phyloP scores from a whole-genome alignment of 1,284 basidiomycete species.

The Microstroma glucosiphilum region DNA sequence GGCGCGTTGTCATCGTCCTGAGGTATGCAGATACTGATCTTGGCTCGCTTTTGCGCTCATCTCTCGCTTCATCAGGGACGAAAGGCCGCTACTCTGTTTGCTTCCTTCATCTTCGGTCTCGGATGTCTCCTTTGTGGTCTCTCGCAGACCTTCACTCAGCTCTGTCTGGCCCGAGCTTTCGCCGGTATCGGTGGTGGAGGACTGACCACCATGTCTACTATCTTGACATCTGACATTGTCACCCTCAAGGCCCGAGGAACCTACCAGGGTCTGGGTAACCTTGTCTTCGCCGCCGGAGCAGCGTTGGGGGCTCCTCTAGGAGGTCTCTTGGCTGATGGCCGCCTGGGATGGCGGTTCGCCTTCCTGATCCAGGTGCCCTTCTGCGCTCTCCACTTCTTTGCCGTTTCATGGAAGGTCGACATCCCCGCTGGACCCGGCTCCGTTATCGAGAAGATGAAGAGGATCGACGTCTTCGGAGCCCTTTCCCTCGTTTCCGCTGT shows the following conservation, averaged over 20 bases:
- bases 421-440: constrained; percentile 51
- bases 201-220: constrained; percentile 53
- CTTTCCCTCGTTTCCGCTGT: constrained; percentile 50
- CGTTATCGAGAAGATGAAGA: constrained; percentile 52
- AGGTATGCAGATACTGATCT: neutral
- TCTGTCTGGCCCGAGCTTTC: constrained; percentile 51
- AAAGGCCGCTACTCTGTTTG: constrained; percentile 46
- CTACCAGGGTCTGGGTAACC: constrained; percentile 51
- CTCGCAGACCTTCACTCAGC: constrained; percentile 42
- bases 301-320: constrained; percentile 47
- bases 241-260: constrained; percentile 53
- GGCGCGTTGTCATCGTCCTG: neutral
- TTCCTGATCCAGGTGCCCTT: constrained; percentile 51
- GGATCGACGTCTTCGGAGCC: constrained; percentile 51
- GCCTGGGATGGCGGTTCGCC: constrained; percentile 45
- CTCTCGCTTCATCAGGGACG: constrained; percentile 52
- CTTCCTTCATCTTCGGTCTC: constrained; percentile 41
- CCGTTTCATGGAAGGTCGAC: constrained; percentile 52
- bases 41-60: constrained; percentile 57
- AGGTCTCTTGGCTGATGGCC: constrained; percentile 38
- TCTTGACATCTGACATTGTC: constrained; percentile 53
- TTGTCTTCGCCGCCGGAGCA: constrained; percentile 49
- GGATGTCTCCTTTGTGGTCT: constrained; percentile 47
- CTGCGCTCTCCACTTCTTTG: constrained; percentile 49
- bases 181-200: constrained; percentile 55